A percentile compares a stretch with the other conserved stretches of the same genome.
Evolutionary conservation across 2,329 filamentous ascomycete species (phyloP).

Genomic region (Fusarium sp.): DNA sequence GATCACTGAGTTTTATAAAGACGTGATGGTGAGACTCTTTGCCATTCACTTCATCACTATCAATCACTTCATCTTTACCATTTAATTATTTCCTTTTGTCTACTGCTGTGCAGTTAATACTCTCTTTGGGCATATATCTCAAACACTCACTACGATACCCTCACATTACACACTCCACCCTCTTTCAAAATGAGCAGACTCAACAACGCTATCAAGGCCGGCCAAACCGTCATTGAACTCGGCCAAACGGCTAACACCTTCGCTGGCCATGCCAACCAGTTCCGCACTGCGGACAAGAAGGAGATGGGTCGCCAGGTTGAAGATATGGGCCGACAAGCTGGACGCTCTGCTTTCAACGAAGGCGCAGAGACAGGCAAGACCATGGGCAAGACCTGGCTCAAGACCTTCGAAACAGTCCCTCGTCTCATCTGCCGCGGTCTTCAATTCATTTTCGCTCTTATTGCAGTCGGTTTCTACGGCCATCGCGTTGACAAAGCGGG

Average conservation of each 20-base stretch:
- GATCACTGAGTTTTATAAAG: conserved; percentile 24
- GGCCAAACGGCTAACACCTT: conserved; percentile 46
- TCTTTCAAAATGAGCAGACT: conserved; percentile 47
- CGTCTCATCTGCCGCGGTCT: conserved; percentile 69
- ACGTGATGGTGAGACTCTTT: not conserved
- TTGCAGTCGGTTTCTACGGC: conserved; percentile 76
- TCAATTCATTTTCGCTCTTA: conserved; percentile 76
- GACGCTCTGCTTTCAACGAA: conserved; percentile 50
- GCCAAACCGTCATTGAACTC: conserved; percentile 50
- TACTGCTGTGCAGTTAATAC: conserved; percentile 38
- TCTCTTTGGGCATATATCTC: not conserved
- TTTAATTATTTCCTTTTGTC: conserved; percentile 4
- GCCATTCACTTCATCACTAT: conserved; percentile 6
- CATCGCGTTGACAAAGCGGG: conserved; percentile 61
- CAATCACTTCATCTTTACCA: conserved; percentile 8
- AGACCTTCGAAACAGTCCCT: conserved; percentile 59
- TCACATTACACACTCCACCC: not conserved
- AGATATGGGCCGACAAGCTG: conserved; percentile 49
- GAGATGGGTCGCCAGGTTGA: conserved; percentile 50
- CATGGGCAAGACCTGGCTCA: conserved; percentile 58
- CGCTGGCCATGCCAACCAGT: conserved; percentile 45
- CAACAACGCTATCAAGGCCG: conserved; percentile 48
- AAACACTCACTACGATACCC: not conserved
- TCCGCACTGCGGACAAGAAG: conserved; percentile 50
- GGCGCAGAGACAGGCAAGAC: conserved; percentile 54